phyloP scores from a whole-genome alignment of 2,329 filamentous ascomycete genomes.

The Hypoxylon sp. region DNA sequence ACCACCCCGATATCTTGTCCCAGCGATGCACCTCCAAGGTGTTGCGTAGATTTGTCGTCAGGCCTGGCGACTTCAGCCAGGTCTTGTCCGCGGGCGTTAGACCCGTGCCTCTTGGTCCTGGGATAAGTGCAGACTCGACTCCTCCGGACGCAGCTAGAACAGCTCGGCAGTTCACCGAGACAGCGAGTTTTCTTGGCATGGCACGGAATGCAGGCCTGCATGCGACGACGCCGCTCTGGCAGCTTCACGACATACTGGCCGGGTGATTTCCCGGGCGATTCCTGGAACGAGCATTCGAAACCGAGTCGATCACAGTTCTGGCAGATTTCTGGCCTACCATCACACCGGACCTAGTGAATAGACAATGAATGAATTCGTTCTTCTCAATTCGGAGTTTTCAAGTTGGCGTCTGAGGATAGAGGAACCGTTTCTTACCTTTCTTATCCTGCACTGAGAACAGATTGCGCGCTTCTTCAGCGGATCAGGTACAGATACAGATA shows the following conservation, averaged over 20 bases:
- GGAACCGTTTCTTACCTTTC: constrained; percentile 41
- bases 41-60: constrained; percentile 9
- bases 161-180: constrained; percentile 49
- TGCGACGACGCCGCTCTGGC: constrained; percentile 48
- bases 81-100: constrained; percentile 5
- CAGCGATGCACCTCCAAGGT: constrained; percentile 4
- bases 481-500: constrained; percentile 24
- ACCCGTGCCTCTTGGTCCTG: constrained; percentile 27
- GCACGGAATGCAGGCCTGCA: constrained; percentile 50
- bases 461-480: constrained; percentile 43
- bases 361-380: not conserved
- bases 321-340: constrained; percentile 50
- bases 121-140: constrained; percentile 48
- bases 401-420: not conserved
- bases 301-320: constrained; percentile 53
- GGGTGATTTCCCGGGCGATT: constrained; percentile 40
- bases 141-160: constrained; percentile 48
- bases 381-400: not conserved
- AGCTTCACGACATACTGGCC: constrained; percentile 47
- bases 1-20: constrained; percentile 24
- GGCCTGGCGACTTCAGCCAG: not conserved
- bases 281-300: constrained; percentile 54
- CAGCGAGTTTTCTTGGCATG: constrained; percentile 51
- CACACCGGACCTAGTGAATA: constrained; percentile 47
- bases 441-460: constrained; percentile 49